phyloP scores from a whole-genome alignment of 805 yeast genomes.

The Debaryomyces castellii region DNA sequence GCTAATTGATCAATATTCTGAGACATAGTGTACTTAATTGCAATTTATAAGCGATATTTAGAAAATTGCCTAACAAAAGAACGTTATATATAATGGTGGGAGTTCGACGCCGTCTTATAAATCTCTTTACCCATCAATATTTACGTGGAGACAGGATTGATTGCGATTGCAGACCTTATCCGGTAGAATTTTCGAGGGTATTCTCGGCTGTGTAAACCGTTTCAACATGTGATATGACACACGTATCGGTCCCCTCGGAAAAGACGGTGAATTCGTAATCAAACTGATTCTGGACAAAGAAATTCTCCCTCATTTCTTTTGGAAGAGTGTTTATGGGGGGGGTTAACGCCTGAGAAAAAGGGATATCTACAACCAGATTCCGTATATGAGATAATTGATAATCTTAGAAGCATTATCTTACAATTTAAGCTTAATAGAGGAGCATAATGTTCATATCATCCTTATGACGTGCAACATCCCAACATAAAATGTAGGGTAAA shows the following conservation, averaged over 20 bases:
- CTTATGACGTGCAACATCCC: too few species aligned
- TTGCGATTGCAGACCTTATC: not conserved
- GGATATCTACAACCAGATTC: too few species aligned
- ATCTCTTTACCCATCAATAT: not conserved
- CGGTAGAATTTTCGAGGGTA: not conserved
- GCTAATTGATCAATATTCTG: constrained; percentile 63
- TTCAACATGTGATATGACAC: not conserved
- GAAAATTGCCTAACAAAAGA: not conserved
- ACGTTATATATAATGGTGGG: not conserved
- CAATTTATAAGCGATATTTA: not conserved
- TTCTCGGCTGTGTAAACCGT: not conserved
- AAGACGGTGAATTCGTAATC: not conserved
- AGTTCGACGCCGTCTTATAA: not conserved
- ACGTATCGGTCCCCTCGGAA: not conserved
- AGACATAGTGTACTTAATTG: constrained; percentile 4
- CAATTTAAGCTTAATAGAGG: too few species aligned
- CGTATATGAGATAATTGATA: too few species aligned
- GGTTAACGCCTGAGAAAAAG: not conserved
- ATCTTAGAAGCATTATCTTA: too few species aligned
- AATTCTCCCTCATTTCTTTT: not conserved
- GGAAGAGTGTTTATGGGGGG: not conserved
- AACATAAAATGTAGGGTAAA: not conserved
- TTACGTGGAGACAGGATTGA: constrained; percentile 1
- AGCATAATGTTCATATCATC: too few species aligned
- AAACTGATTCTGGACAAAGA: not conserved